Base-by-base conservation (phyloP, 2,329 filamentous ascomycete species). In the Ceratocystis colombiana region DNA sequence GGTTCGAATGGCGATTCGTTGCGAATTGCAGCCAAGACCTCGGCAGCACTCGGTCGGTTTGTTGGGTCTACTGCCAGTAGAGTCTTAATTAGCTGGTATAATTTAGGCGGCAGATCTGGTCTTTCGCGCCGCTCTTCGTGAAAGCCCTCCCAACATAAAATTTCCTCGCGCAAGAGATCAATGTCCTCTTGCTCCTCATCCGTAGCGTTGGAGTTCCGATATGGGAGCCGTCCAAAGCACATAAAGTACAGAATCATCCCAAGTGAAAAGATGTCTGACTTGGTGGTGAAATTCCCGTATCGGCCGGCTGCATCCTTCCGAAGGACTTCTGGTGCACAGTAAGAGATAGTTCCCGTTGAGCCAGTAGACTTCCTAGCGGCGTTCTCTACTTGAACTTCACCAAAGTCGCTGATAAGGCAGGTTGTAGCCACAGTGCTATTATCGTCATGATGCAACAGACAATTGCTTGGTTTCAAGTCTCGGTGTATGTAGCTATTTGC, bases 231-330 rank as follows among this genome's bases (percentile, higher is more conserved):
- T 1, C 88, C 90, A 73, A 99, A 99, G 74, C 94, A 99, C 81
- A 99, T 88, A 73, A 99, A 99, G 75, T 97, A 96, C 2, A 99
- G 81, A 66, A 97, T 97, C 93, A 99, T 96, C 62, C 94, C 94
- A 0, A 99, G 79, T 0, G 92, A 96, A 75, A 99, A 99, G n/a
- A 99, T 88, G 72, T 99, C 94, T 0, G 92, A 96, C 73, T 97
- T 99, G 30, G 90, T 92, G 0, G 91, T 96, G 72, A 99, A 99
- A 73, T 97, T 96, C 6, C 89, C 91, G 71, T 89, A 93, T 0
- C 82, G 82, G 0, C 93, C 93, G 33, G 79, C 80, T 0, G 82
- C 76, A 66, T 85, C 87, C 70, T 83, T 82, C 63, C 83, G 85
- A 37, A 99, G 78, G 0, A 99, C 95, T 75, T 99, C 94, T 0